Evolutionary conservation across 2,329 filamentous ascomycete species (phyloP).

Genomic region (Aspergillus candidus): DNA sequence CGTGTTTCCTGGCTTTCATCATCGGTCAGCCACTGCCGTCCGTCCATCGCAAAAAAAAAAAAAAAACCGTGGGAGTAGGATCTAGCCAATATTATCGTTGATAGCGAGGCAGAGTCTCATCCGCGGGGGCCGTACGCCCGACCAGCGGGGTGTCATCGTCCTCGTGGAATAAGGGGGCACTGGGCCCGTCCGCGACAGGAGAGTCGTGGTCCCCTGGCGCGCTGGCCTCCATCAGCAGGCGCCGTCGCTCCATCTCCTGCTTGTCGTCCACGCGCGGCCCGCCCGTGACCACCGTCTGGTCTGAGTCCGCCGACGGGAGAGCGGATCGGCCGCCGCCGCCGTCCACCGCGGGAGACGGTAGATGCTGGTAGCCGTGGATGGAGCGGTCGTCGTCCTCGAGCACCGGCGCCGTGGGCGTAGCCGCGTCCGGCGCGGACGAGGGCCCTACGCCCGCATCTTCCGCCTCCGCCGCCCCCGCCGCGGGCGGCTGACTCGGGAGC

Average conservation of each 20-base stretch:
- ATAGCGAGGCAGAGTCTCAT: slow-evolving; percentile 41
- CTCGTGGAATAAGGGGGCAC: slow-evolving; percentile 56
- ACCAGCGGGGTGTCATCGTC: slow-evolving; percentile 49
- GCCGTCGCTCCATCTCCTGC: slow-evolving; percentile 64
- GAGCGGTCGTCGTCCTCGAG: slow-evolving; percentile 45
- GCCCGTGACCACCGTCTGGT: slow-evolving; percentile 27
- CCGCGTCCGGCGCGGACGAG: slow-evolving; percentile 33
- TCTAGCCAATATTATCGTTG: slow-evolving; percentile 27
- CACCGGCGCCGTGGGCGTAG: slow-evolving; percentile 41
- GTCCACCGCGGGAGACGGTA: slow-evolving; percentile 18
- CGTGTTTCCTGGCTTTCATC: no score
- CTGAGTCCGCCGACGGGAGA: slow-evolving; percentile 21
- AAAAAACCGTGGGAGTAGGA: no score
- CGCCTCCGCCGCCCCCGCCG: slow-evolving; percentile 13
- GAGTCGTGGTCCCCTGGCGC: slow-evolving; percentile 43
- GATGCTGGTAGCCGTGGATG: slow-evolving; percentile 43
- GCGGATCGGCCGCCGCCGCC: slow-evolving; percentile 13
- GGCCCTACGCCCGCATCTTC: slow-evolving; percentile 40
- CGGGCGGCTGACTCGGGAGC: slow-evolving; percentile 70
- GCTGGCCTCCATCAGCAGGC: slow-evolving; percentile 59
- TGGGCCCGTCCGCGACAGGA: slow-evolving; percentile 34
- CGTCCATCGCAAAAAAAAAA: no score
- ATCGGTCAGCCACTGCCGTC: no score
- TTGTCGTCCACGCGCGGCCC: slow-evolving; percentile 61
- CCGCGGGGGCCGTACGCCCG: slow-evolving; percentile 30